Evolutionary conservation across 352 stramenopile species (phyloP).

Genomic region (Phytophthora meadii): DNA sequence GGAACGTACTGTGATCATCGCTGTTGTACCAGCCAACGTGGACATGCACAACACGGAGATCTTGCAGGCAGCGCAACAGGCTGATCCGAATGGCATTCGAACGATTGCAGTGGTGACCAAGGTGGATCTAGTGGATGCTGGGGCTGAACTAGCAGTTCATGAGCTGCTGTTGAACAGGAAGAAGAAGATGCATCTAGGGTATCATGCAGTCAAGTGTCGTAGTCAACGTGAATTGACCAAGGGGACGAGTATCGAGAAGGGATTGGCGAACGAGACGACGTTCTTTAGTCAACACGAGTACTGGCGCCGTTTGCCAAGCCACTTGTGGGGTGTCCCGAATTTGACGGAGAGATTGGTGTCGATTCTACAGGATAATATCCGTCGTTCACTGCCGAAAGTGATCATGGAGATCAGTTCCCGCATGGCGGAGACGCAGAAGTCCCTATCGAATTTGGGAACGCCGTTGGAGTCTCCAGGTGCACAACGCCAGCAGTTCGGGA

Average conservation of each 20-base stretch:
- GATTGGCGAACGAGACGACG: constrained; percentile 51
- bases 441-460: constrained; percentile 35
- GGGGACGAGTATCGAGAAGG: constrained; percentile 61
- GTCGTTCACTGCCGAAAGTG: constrained; percentile 51
- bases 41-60: constrained; percentile 91
- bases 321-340: constrained; percentile 44
- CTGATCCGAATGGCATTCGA: constrained; percentile 67
- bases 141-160: constrained; percentile 70
- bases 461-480: constrained; percentile 25
- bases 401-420: constrained; percentile 47
- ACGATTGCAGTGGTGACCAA: constrained; percentile 92
- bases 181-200: constrained; percentile 69
- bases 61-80: constrained; percentile 67
- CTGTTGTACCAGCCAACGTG: constrained; percentile 84
- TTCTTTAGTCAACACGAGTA: constrained; percentile 67
- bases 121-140: constrained; percentile 87
- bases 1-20: constrained; percentile 85
- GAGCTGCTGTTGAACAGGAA: constrained; percentile 82
- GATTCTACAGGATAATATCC: constrained; percentile 63
- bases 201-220: constrained; percentile 90
- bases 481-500: constrained; percentile 45
- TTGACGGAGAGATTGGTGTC: constrained; percentile 46
- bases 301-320: constrained; percentile 39
- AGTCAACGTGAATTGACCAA: constrained; percentile 74
- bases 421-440: constrained; percentile 24